phyloP scores from a whole-genome alignment of 495 filamentous ascomycete species.

The Penicillium coprophilum region DNA sequence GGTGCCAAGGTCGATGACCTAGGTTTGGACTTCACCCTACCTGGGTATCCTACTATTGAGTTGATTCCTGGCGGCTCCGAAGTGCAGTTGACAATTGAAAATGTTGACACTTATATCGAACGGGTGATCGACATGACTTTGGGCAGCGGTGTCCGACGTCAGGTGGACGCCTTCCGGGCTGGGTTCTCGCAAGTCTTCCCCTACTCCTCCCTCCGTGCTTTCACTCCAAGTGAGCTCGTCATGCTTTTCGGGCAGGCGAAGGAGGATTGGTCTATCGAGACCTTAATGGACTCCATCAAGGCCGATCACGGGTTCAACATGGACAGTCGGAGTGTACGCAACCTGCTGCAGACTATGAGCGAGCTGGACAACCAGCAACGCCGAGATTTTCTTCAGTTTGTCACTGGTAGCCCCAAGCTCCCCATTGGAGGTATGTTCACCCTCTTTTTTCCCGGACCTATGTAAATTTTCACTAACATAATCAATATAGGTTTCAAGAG shows the following conservation, averaged over 20 bases:
- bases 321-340: constrained; percentile 95
- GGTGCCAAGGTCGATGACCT: constrained; percentile 80
- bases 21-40: constrained; percentile 88
- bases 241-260: constrained; percentile 93
- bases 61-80: constrained; percentile 73
- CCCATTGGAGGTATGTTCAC: constrained; percentile 84
- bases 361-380: constrained; percentile 72
- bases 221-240: constrained; percentile 95
- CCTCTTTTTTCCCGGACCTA: constrained; percentile 8
- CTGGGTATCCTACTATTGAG: constrained; percentile 89
- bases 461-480: constrained; percentile 24
- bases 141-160: constrained; percentile 78
- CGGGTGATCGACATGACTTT: constrained; percentile 90
- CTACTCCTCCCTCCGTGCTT: constrained; percentile 86
- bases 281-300: constrained; percentile 97
- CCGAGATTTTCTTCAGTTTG: constrained; percentile 96
- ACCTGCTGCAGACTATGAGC: constrained; percentile 93
- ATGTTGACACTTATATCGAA: constrained; percentile 84
- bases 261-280: constrained; percentile 97
- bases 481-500: constrained; percentile 79
- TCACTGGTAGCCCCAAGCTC: constrained; percentile 96
- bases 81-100: constrained; percentile 77
- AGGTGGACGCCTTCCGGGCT: constrained; percentile 85
- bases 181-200: constrained; percentile 98
- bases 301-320: constrained; percentile 99